Base-by-base conservation (phyloP, 257 asterid genomes). In the Mitragyna speciosa region DNA sequence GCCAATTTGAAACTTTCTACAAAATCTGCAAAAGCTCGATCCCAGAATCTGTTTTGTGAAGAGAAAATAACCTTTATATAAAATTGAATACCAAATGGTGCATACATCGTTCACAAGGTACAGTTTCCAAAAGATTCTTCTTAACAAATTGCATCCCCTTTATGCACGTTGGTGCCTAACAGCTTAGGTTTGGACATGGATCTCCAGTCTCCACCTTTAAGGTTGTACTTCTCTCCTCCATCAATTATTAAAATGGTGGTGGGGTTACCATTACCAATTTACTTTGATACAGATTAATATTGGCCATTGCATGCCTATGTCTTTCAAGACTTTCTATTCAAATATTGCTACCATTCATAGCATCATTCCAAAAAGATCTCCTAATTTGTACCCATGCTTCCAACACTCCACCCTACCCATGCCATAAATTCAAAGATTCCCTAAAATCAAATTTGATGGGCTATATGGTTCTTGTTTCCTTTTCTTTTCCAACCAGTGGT, bases 171-270 rank as follows among this genome's bases (percentile, higher is more conserved):
- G 31, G 20, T 58, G 69, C 58, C 66, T 48, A 33, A 33, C 39
- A 61, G 3, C 16, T n/a, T 61, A 61, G 67, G 67, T 16, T n/a
- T 61, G 67, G 67, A 24, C 33, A 61, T 61, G 67, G 11, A 61
- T 61, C 56, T 51, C 19, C 9, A 9, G 48, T n/a, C 49, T 9
- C 31, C 63, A 67, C 24, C 70, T 56, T 73, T 33, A 48, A 75
- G 78, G 54, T 28, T 68, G 72, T 73, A 80, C 79, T 77, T 78
- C 63, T 78, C 63, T 83, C 81, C 83, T 89, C 89, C 89, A 80
- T 74, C 86, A 82, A 84, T 81, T 78, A 76, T 77, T 68, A 81
- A 75, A 72, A 74, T 76, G 82, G 89, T 85, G 88, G 92, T 81
- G 79, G 90, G 84, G 61, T 45, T 31, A 61, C 76, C 59, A 28